Evolutionary conservation across 176 grass and related monocot genomes (phyloP).

Genomic region (Calamus simplicifolius): DNA sequence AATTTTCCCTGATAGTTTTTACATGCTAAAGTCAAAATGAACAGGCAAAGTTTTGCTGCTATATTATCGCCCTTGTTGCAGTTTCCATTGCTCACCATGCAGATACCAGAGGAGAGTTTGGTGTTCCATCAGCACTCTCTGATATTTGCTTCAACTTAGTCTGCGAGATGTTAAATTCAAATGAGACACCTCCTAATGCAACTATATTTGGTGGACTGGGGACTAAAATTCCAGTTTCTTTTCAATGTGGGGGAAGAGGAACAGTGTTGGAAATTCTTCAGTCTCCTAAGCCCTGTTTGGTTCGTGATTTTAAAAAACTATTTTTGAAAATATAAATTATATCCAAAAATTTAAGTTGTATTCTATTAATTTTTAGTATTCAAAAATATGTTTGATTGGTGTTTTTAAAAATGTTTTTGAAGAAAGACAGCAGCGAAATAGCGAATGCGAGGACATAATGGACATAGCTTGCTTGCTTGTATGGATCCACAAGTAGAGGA

Average conservation of each 20-base stretch:
- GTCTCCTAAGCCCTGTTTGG: conserved; percentile 79
- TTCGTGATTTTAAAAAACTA: too few species aligned
- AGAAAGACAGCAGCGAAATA: too few species aligned
- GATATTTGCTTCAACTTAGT: conserved; percentile 64
- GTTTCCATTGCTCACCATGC: conserved; percentile 76
- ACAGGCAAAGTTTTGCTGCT: conserved; percentile 63
- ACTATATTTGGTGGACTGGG: conserved; percentile 60
- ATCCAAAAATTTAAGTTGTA: too few species aligned
- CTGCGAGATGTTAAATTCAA: conserved; percentile 51
- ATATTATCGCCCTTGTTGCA: conserved; percentile 93
- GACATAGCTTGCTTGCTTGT: too few species aligned
- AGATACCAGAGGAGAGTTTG: conserved; percentile 67
- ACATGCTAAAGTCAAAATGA: conserved; percentile 54
- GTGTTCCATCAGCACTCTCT: conserved; percentile 68
- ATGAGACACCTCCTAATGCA: conserved; percentile 44
- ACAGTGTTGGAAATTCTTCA: conserved; percentile 95
- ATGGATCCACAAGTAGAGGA: too few species aligned
- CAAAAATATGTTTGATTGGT: conserved; percentile 16
- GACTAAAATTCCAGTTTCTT: conserved; percentile 80
- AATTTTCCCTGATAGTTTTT: conserved; percentile 57
- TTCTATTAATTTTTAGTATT: too few species aligned
- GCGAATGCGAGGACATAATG: too few species aligned
- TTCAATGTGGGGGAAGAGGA: conserved; percentile 62
- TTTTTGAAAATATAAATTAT: too few species aligned
- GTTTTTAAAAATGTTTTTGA: too few species aligned